These are phyloP conservation scores for Globisporangium abappressorium DNA, from an alignment of 352 stramenopile species.

Conservation along the genomic window DNA sequence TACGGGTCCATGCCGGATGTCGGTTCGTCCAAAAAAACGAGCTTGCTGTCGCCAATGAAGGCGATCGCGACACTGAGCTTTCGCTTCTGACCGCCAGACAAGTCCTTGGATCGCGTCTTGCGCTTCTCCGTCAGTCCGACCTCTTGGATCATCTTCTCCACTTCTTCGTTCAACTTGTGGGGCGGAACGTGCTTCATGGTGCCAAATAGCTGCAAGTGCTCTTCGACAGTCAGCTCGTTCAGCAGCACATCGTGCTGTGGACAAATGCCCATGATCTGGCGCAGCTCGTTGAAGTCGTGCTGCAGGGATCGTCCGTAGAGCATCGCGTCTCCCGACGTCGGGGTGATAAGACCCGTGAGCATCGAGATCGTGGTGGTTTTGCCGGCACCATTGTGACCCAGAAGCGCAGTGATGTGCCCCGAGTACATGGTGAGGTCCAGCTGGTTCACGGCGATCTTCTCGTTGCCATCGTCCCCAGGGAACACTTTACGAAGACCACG, in stretches of 20 bases:
- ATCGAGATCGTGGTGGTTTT: slow-evolving; percentile 88
- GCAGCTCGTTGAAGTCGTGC: slow-evolving; percentile 83
- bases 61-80: slow-evolving; percentile 95
- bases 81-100: slow-evolving; percentile 94
- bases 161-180: slow-evolving; percentile 19
- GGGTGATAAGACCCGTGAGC: slow-evolving; percentile 78
- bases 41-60: slow-evolving; percentile 91
- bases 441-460: slow-evolving; percentile 65
- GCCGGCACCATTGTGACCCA: slow-evolving; percentile 58
- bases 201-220: slow-evolving; percentile 94
- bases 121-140: slow-evolving; percentile 90
- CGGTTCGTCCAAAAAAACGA: slow-evolving; percentile 91
- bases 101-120: slow-evolving; percentile 43
- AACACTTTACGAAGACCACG: slow-evolving; percentile 57
- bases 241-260: slow-evolving; percentile 97
- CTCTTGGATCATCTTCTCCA: slow-evolving; percentile 57
- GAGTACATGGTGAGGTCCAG: slow-evolving; percentile 83
- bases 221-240: slow-evolving; percentile 91
- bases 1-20: slow-evolving; percentile 96
- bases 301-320: slow-evolving; percentile 71
- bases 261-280: slow-evolving; percentile 94
- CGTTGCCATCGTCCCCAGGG: slow-evolving; percentile 39
- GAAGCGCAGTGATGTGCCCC: slow-evolving; percentile 82
- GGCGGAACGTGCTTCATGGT: slow-evolving; percentile 83
- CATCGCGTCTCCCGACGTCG: slow-evolving; percentile 54